These are phyloP conservation scores for Cladosporium sp. DNA, from an alignment of 2,329 filamentous ascomycete genomes.

Conservation along the genomic window DNA sequence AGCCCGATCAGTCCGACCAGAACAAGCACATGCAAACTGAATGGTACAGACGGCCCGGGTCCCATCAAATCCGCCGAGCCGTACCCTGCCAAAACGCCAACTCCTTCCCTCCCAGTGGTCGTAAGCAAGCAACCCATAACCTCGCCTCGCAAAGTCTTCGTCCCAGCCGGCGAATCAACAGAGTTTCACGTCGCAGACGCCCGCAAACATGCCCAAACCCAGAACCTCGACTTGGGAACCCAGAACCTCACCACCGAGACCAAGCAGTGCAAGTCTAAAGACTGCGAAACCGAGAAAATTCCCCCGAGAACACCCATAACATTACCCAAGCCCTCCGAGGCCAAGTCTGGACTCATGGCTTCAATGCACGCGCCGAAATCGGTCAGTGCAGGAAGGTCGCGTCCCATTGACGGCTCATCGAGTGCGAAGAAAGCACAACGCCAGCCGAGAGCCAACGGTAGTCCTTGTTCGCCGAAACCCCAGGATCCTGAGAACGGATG, in stretches of 20 bases:
- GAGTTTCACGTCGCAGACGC: conserved; percentile 31
- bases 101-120: background rate
- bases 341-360: conserved; percentile 19
- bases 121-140: conserved; percentile 3
- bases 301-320: background rate
- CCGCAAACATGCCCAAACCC: conserved; percentile 1
- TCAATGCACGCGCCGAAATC: conserved; percentile 19
- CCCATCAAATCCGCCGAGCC: background rate
- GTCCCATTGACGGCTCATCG: background rate
- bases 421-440: background rate
- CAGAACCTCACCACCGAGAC: background rate
- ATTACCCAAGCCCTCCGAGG: background rate
- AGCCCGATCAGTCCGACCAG: background rate
- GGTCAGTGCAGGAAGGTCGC: background rate
- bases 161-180: conserved; percentile 33
- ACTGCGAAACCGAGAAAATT: background rate
- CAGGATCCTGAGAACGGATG: background rate
- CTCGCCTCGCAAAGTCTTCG: conserved; percentile 29
- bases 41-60: background rate
- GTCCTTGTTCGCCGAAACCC: background rate
- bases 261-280: background rate
- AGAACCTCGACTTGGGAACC: background rate
- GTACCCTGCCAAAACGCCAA: background rate
- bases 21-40: background rate
- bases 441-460: background rate